These are phyloP conservation scores for Suillus hirtellus DNA, from an alignment of 768 basidiomycete genomes.

Conservation along the genomic window DNA sequence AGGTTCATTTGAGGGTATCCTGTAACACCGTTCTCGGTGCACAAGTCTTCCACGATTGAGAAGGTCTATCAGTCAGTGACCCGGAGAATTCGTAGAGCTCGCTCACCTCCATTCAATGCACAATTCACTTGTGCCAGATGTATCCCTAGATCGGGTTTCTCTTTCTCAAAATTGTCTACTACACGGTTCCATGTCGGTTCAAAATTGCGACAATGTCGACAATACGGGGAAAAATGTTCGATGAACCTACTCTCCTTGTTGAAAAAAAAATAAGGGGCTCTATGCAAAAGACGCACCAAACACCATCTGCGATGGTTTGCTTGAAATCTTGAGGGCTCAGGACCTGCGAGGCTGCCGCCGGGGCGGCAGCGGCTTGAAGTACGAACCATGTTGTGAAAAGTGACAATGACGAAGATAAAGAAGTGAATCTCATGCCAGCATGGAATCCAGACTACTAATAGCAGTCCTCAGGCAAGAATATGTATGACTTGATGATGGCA, in stretches of 20 bases:
- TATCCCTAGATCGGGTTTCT: conserved; percentile 40
- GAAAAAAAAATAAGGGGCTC: not conserved
- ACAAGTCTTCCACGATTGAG: conserved; percentile 59
- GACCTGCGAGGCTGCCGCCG: conserved; percentile 32
- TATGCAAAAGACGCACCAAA: conserved; percentile 46
- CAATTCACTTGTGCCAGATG: conserved; percentile 84
- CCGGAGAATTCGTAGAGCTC: not conserved
- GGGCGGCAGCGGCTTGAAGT: conserved; percentile 34
- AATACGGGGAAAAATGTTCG: conserved; percentile 88
- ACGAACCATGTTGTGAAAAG: conserved; percentile 33
- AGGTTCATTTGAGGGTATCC: conserved; percentile 80
- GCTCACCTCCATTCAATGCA: conserved; percentile 71
- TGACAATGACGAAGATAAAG: conserved; percentile 23
- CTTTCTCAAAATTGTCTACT: conserved; percentile 46
- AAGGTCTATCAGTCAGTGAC: conserved; percentile 6
- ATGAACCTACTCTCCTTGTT: conserved; percentile 52
- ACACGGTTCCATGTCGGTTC: conserved; percentile 82
- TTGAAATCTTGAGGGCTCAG: conserved; percentile 66
- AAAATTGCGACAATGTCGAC: conserved; percentile 76
- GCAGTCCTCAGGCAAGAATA: not conserved
- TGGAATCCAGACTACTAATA: conserved; percentile 6
- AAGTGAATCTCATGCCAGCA: conserved; percentile 15
- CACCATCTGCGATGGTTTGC: conserved; percentile 50
- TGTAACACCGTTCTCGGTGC: conserved; percentile 62
- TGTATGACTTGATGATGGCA: not conserved